Base-by-base conservation (phyloP, 345 rosid species). In the Lumnitzera racemosa region DNA sequence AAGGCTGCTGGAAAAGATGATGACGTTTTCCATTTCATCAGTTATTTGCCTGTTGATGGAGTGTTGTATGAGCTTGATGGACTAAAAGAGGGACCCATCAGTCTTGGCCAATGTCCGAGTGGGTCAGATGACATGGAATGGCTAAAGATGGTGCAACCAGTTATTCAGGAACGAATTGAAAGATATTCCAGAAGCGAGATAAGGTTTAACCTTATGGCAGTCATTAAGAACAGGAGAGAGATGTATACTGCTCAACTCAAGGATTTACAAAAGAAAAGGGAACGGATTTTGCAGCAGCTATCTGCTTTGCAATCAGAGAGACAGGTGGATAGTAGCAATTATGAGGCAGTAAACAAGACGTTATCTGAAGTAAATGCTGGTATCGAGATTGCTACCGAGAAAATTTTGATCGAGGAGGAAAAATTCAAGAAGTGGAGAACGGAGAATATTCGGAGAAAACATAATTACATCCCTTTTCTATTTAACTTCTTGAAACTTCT, bases 391-490 rank as follows among this genome's bases (percentile, higher is more conserved):
- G 96, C 72, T 12, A 88, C 90, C 2, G 87, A 86, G 72, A 94
- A 88, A 85, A 94, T 94, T 36, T 62, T 94, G 74, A 74, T 81
- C 73, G 99, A 94, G 75, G 99, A 94, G 71, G 99, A 94, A 65
- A 94, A 94, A 66, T 94, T 84, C 74, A 88, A 81, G 81, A 90
- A 83, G 68, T 94, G 99, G 99, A 94, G 84, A 68, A 94, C 95
- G 0, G 99, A 94, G 72, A 94, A 94, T 60, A 79, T 88, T 23
- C 71, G 99, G 16, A 74, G 99, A 83, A 94, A 94, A 77, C 97
- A 94, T 75, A 94, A 94, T 67, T 94, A 94, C 74, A 94, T 94
- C 55, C 99, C 99, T 14, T 90, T 94, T 65, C 62, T 94, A 72
- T 94, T 94, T 62, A 90, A 90, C 73, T 94, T 94, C 77, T 92